Base-by-base conservation (phyloP, 179 eudicot species). In the Spergularia azorica region DNA sequence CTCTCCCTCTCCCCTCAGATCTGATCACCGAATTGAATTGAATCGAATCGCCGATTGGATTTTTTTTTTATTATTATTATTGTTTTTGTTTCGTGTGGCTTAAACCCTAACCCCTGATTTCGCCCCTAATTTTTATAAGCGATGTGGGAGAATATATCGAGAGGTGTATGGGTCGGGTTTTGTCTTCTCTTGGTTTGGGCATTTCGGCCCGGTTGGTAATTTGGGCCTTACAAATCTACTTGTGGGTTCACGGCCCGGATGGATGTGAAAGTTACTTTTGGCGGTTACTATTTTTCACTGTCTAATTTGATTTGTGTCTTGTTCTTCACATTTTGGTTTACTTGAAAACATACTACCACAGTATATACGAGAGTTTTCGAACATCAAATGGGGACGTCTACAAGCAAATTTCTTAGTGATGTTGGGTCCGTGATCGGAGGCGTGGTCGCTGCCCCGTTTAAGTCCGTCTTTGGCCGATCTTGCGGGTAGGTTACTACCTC, bases 391-490 rank as follows among this genome's bases (percentile, higher is more conserved):
- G 90, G 90, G 14, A 12, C 65, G 13, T 70, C 84, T 5, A 58
- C 84, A 3, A 83, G 90, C 70, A 87, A 82, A 78, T 59, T 69
- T 39, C 64, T 81, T 15, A 78, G 76, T 67, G 85, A 81, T 17
- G n/a, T 83, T 76, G 89, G 89, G 41, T 64, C 81, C 2, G 68
- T 63, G 21, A 67, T 86, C 1, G 90, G 78, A n/a, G 77, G 73
- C 54, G 86, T 80, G 6, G 26, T 87, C 36, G 77, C 63, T 18
- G 85, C 88, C 67, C 88, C 88, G 1, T 15, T 83, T 21, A 87
- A 87, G 83, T 41, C 85, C 41, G 46, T 83, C 16, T 79, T 87
- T 55, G 81, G 84, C 14, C 81, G 81, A 55, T 87, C 90, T 15
- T 87, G 90, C 84, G 55, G 83, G 90, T 26, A 26, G 32, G 32